Evolutionary conservation across 2,329 filamentous ascomycete species (phyloP), one percentile per base, ranked within the genome.

Genomic region (Trichophyton schoenleinii): DNA sequence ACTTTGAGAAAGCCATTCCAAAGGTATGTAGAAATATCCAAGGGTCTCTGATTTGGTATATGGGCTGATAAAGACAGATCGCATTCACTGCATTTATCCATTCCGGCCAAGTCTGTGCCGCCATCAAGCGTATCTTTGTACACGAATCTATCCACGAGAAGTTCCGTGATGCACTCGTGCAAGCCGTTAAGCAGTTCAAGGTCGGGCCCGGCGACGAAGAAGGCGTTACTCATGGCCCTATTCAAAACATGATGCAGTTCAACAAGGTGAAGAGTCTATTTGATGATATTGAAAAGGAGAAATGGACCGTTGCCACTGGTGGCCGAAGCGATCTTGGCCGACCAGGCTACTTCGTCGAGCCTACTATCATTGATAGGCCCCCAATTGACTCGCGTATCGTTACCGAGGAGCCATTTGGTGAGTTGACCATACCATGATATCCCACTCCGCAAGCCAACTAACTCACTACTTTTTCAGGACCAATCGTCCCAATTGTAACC

Each of bases 231-330:
- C 78, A 83, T 61, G 81, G 83, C 0, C 86, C 86, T 0, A 72
- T 87, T 1, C 83, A 85, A 63, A 88, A 88, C 71, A 72, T 78
- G 65, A 80, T 83, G 79, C 86, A 88, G 70, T 87, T 79, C 68
- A 80, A 85, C 55, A 79, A 79, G 25, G 81, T 84, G 28, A 80
- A 80, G 66, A 70, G 74, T 11, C 79, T 85, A 63, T 78, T 87
- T 59, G 75, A 76, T 8, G 81, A 84, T 58, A 81, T 80, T 62
- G 77, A 79, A 66, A 74, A 76, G 64, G 78, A 81, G 42, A 80
- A 80, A 57, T 78, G 81, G 65, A 77, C 79, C 11, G 75, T 83
- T 49, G 79, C 79, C 0, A 66, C 77, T 13, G 81, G 80, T 9
- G 81, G 81, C 49, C 70, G 74, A 36, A 60, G 68, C 2, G 73